phyloP scores from a whole-genome alignment of 306 rosid genomes.

The Malus sieversii region DNA sequence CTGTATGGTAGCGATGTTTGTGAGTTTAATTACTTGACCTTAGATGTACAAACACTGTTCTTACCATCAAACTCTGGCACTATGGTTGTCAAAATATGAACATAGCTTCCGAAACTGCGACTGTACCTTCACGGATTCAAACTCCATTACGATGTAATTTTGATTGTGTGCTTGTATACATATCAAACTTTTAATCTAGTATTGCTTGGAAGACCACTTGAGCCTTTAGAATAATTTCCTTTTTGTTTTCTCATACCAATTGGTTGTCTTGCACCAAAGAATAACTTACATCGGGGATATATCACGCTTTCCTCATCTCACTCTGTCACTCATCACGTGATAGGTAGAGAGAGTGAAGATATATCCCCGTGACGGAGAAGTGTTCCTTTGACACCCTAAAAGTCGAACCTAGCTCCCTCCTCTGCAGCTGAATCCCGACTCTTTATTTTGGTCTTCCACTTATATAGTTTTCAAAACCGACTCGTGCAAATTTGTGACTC shows the following conservation, averaged over 20 bases:
- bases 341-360: too few species aligned
- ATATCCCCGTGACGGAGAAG: too few species aligned
- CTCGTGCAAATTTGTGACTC: neutral
- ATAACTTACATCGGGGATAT: neutral
- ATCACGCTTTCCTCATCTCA: neutral
- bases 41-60: conserved; percentile 1
- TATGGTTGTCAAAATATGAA: conserved; percentile 3
- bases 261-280: neutral
- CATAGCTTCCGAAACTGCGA: neutral
- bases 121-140: conserved; percentile 4
- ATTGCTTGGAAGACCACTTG: neutral
- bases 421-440: neutral
- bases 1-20: conserved; percentile 16
- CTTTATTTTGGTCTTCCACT: conserved; percentile 4
- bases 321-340: neutral
- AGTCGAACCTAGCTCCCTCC: neutral
- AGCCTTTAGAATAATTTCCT: neutral
- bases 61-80: neutral
- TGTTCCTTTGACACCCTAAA: neutral
- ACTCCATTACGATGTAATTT: neutral
- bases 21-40: neutral
- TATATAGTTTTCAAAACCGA: neutral
- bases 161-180: neutral
- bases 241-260: too few species aligned
- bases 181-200: neutral